Evolutionary conservation across 1,284 basidiomycete genomes (phyloP).

Genomic region (Cystobasidium sp.): DNA sequence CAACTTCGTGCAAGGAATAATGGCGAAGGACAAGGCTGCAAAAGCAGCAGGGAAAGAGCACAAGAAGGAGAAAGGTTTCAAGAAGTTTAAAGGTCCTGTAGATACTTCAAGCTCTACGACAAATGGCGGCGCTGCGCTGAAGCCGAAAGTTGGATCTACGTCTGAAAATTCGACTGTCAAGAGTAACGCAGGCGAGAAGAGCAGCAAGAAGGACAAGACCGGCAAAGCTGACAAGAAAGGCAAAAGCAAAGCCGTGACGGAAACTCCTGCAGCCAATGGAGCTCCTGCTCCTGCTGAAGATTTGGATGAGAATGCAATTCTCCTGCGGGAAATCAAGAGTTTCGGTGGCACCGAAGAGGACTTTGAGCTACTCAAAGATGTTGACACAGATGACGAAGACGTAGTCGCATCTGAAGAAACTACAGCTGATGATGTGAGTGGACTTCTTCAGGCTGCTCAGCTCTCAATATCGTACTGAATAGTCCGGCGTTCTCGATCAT

Average conservation of each 20-base stretch:
- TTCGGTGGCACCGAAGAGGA: slow-evolving; percentile 65
- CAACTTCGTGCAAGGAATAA: slow-evolving; percentile 2
- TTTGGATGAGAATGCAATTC: slow-evolving; percentile 42
- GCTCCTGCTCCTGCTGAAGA: background rate
- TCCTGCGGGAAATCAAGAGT: slow-evolving; percentile 60
- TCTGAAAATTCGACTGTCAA: slow-evolving; percentile 18
- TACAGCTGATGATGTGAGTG: slow-evolving; percentile 53
- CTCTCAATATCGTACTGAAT: background rate
- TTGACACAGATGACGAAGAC: slow-evolving; percentile 54
- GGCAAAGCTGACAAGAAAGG: slow-evolving; percentile 21
- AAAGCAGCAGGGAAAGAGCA: slow-evolving; percentile 10
- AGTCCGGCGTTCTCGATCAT: background rate
- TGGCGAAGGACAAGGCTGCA: slow-evolving; percentile 19
- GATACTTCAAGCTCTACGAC: background rate
- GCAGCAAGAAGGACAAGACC: slow-evolving; percentile 4
- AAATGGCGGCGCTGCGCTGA: background rate
- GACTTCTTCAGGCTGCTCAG: background rate
- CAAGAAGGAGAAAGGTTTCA: background rate
- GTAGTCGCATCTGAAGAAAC: slow-evolving; percentile 43
- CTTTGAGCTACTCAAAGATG: slow-evolving; percentile 60
- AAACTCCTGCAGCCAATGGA: background rate
- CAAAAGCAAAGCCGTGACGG: slow-evolving; percentile 12
- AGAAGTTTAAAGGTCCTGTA: background rate
- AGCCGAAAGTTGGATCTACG: slow-evolving; percentile 16
- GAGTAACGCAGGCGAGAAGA: background rate